Base-by-base conservation (phyloP, 2,329 filamentous ascomycete species). In the Diaporthe longicolla region DNA sequence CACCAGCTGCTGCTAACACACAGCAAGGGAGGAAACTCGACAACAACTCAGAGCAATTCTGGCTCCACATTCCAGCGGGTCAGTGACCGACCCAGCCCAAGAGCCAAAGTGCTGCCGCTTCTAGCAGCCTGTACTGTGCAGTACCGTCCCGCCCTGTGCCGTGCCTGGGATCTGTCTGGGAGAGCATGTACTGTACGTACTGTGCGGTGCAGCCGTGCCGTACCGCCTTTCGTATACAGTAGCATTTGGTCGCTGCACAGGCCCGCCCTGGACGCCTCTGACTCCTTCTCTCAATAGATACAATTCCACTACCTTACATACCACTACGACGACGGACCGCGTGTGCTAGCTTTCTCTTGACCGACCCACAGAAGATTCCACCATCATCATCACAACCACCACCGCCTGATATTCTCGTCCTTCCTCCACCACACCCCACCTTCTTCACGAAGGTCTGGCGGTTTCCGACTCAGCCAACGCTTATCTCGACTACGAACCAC, bases 391-490 rank as follows among this genome's bases (percentile, higher is more conserved):
- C 66, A 69, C 37, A 37, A 61, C 71, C 68, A 68, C 68, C 54
- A 50, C 59, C 68, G 63, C 65, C 58, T 71, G 37, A 48, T 29
- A 71, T 61, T 26, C 58, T 50, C 9, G 29, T 66, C 68, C 68
- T 37, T 58, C 48, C 54, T 43, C 61, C 45, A 43, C 50, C 26
- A 40, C 69, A 61, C 74, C 72, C 74, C 74, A 70, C 74, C 74
- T 74, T 73, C 72, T 72, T 68, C 63, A 59, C 32, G 73, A 69
- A 69, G 73, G 73, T 45, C 35, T 72, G 73, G 73, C 58, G 73
- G 73, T 74, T 40, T 13, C 69, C 52, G 35, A 61, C 24, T 58
- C 40, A 50, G 21, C n/a, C 59, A 26, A 35, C 43, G 57, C 52
- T 54, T 17, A 10, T 24, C 70, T 26, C 70, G n/a, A 43, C 70